phyloP scores from a whole-genome alignment of 192 early-diverging fungal species.

The Coemansia sp. region DNA sequence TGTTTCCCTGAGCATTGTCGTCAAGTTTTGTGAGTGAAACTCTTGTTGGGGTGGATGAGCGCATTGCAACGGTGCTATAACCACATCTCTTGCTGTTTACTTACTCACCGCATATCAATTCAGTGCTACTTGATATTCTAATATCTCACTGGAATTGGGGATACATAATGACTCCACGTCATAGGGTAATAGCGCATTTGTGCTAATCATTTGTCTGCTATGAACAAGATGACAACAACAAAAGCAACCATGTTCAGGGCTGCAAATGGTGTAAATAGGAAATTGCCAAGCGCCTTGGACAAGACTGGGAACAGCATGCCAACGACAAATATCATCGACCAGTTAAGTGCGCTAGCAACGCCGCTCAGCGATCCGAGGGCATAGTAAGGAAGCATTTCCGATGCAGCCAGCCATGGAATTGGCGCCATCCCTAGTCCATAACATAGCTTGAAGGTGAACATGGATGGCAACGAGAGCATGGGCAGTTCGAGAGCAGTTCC shows the following conservation, averaged over 20 bases:
- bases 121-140: no score
- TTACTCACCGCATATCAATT: no score
- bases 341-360: slow-evolving; percentile 74
- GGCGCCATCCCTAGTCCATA: slow-evolving; percentile 80
- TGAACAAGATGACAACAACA: slow-evolving; percentile 62
- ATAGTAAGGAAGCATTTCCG: slow-evolving; percentile 77
- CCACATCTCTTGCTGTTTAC: no score
- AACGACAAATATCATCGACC: slow-evolving; percentile 63
- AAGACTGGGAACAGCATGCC: slow-evolving; percentile 60
- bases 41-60: no score
- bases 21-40: no score
- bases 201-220: no score
- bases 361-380: slow-evolving; percentile 69
- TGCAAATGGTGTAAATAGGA: slow-evolving; percentile 67
- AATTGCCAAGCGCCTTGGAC: slow-evolving; percentile 28
- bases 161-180: no score
- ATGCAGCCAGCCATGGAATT: slow-evolving; percentile 79
- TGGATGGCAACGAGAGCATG: slow-evolving; percentile 56
- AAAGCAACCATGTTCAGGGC: slow-evolving; percentile 60
- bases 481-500: slow-evolving; percentile 52
- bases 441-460: slow-evolving; percentile 68
- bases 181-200: no score
- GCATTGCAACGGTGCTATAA: no score
- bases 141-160: no score
- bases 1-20: no score